These are phyloP conservation scores for Quercus alba DNA, from an alignment of 306 rosid species.

Conservation along the genomic window DNA sequence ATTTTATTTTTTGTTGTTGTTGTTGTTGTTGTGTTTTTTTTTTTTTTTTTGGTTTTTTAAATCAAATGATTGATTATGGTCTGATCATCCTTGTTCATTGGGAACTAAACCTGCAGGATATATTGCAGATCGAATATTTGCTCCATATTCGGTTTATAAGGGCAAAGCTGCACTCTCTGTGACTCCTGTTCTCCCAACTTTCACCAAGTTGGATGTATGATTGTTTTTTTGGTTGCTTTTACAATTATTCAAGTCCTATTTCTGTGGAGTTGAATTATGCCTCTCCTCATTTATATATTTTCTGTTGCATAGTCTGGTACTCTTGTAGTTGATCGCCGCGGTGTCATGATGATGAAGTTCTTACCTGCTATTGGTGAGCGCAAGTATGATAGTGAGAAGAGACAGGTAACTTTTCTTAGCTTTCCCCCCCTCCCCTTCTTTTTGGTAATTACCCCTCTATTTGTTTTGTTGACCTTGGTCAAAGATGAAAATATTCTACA, in stretches of 20 bases:
- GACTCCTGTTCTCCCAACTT: conserved; percentile 74
- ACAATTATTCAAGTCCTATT: conserved; percentile 1
- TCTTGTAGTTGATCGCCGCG: conserved; percentile 55
- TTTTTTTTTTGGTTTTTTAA: not conserved
- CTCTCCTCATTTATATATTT: conserved; percentile 18
- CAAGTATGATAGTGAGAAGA: conserved; percentile 52
- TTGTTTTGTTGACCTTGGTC: too few species aligned
- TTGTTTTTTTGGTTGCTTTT: not conserved
- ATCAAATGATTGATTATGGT: not conserved
- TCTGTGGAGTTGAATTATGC: not conserved
- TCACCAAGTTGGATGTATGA: conserved; percentile 64
- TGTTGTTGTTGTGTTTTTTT: not conserved
- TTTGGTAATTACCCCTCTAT: too few species aligned
- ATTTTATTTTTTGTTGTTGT: not conserved
- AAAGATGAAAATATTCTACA: too few species aligned
- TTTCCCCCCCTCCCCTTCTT: rapidly evolving
- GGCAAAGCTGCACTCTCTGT: conserved; percentile 91
- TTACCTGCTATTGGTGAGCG: conserved; percentile 53
- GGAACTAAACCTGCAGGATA: conserved; percentile 43
- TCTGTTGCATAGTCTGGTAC: conserved; percentile 46
- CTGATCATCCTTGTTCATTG: conserved; percentile 1
- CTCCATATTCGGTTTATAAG: conserved; percentile 69
- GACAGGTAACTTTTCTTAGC: conserved; percentile 29
- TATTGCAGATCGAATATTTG: conserved; percentile 42
- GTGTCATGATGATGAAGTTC: conserved; percentile 47